Evolutionary conservation across 2,329 filamentous ascomycete genomes (phyloP).

Genomic region (Penicillium sp.): DNA sequence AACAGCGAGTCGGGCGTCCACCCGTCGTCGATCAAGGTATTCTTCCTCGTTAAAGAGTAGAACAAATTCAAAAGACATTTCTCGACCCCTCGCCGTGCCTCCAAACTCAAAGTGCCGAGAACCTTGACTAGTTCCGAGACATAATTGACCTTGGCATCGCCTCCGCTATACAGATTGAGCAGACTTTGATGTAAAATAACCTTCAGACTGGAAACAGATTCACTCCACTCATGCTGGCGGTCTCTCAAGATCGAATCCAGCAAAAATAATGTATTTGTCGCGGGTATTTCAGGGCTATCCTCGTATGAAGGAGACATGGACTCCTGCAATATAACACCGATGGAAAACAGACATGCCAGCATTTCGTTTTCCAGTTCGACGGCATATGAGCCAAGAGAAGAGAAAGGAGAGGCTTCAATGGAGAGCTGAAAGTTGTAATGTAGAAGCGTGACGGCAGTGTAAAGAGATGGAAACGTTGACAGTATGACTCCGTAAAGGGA

Average conservation of each 20-base stretch:
- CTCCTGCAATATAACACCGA: conserved; percentile 11
- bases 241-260: conserved; percentile 1
- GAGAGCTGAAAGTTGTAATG: not conserved
- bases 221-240: not conserved
- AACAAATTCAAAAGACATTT: conserved; percentile 13
- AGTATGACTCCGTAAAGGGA: conserved; percentile 13
- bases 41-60: conserved; percentile 1
- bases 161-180: not conserved
- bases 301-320: conserved; percentile 5
- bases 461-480: conserved; percentile 4
- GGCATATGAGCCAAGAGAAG: not conserved
- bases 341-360: conserved; percentile 11
- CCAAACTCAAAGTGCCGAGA: conserved; percentile 5
- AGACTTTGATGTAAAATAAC: not conserved
- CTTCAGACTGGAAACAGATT: not conserved
- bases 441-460: not conserved
- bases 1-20: conserved; percentile 13
- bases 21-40: not conserved
- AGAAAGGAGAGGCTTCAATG: not conserved
- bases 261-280: conserved; percentile 2
- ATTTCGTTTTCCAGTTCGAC: not conserved
- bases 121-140: conserved; percentile 12
- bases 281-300: not conserved
- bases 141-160: conserved; percentile 10
- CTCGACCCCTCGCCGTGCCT: conserved; percentile 10